Evolutionary conservation across 78 protist species (phyloP).

Genomic region (Isochrysis galbana): DNA sequence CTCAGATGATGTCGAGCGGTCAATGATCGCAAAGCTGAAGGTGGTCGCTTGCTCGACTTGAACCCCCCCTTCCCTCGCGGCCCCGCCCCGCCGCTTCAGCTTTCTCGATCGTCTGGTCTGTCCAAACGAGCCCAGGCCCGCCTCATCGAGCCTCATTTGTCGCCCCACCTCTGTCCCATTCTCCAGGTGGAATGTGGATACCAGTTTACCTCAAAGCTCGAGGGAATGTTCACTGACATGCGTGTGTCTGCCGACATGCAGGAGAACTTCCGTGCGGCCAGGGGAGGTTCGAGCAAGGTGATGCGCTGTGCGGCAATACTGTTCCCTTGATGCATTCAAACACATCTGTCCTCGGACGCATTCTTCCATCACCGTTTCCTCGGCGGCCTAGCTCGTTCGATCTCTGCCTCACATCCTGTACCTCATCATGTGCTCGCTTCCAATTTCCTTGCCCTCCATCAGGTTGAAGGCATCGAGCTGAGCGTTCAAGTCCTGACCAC

Average conservation of each 20-base stretch:
- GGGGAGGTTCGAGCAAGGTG: not conserved
- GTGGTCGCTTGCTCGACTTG: no score
- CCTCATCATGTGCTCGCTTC: no score
- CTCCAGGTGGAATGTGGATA: slow-evolving; percentile 92
- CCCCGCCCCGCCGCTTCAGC: not conserved
- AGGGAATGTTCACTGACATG: slow-evolving; percentile 96
- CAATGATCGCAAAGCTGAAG: slow-evolving; percentile 83
- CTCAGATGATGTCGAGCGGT: slow-evolving; percentile 83
- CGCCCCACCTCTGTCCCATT: no score
- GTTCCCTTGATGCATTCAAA: no score
- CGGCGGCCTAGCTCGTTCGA: no score
- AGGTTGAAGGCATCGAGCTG: slow-evolving; percentile 50
- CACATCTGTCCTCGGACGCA: no score
- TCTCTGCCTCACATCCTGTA: no score
- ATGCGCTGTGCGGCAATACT: no score
- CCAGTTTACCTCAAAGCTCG: slow-evolving; percentile 89
- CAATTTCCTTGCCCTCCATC: no score
- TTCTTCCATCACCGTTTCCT: no score
- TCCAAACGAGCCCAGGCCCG: not conserved
- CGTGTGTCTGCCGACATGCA: slow-evolving; percentile 68
- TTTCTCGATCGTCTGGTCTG: no score
- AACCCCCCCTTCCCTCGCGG: not conserved
- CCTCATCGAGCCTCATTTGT: slow-evolving; percentile 1
- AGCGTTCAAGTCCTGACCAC: slow-evolving; percentile 85
- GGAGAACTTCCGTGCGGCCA: slow-evolving; percentile 63